A percentile compares a stretch with the other conserved stretches of the same genome.
Conservation (phyloP, 768 basidiomycete genomes). For the Scleroderma citrinum region DNA sequence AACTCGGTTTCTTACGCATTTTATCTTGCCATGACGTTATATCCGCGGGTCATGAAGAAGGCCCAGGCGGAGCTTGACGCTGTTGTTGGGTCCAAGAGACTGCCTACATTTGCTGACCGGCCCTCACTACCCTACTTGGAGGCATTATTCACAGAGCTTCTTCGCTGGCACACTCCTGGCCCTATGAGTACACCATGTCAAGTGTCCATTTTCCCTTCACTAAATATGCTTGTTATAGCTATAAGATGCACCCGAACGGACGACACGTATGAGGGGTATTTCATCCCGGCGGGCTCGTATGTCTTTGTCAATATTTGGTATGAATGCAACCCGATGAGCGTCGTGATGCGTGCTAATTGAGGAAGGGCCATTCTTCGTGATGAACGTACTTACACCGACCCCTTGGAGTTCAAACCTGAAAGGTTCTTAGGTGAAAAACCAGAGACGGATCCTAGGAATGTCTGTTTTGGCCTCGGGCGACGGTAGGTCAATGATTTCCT, state of each 20-base stretch:
- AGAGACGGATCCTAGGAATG: conserved; percentile 9
- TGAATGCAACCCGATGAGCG: background rate
- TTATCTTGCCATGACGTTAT: conserved; percentile 24
- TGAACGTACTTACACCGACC: conserved; percentile 11
- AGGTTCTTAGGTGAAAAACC: conserved; percentile 15
- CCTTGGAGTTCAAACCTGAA: conserved; percentile 18
- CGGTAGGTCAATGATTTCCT: conserved; percentile 1
- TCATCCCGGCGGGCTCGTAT: conserved; percentile 14
- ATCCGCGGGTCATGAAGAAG: conserved; percentile 21
- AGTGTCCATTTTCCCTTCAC: background rate
- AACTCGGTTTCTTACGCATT: conserved; percentile 9
- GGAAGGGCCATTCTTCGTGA: conserved; percentile 17
- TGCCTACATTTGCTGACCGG: conserved; percentile 22
- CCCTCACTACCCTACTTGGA: conserved; percentile 23
- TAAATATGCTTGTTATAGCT: background rate
- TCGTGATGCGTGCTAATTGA: background rate
- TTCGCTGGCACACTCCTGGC: conserved; percentile 15
- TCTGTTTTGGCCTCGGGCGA: conserved; percentile 15
- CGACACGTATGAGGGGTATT: conserved; percentile 16
- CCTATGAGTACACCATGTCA: conserved; percentile 6
- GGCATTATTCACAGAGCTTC: conserved; percentile 19
- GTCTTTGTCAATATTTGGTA: conserved; percentile 17
- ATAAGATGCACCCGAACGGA: conserved; percentile 5
- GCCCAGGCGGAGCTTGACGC: conserved; percentile 23
- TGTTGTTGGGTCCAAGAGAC: conserved; percentile 16